Evolutionary conservation across 345 rosid species (phyloP).

Genomic region (Noccaea caerulescens): DNA sequence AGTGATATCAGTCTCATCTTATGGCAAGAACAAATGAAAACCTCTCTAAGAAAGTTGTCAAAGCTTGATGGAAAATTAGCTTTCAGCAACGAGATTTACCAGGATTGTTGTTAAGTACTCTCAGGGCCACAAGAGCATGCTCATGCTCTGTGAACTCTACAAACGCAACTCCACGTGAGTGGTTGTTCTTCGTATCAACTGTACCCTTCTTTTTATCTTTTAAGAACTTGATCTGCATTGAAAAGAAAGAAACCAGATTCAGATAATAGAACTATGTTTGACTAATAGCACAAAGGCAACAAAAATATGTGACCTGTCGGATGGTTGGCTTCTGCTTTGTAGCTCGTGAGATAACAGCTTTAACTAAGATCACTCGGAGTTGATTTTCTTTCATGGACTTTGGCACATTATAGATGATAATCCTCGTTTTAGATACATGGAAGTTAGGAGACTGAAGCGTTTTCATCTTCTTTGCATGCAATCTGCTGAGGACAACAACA

Average conservation of each 20-base stretch:
- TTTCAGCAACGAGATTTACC: slow-evolving; percentile 45
- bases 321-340: slow-evolving; percentile 84
- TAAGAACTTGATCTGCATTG: slow-evolving; percentile 73
- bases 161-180: slow-evolving; percentile 90
- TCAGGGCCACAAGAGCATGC: slow-evolving; percentile 89
- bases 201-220: slow-evolving; percentile 68
- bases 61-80: not conserved
- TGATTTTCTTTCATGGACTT: slow-evolving; percentile 72
- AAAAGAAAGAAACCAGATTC: slow-evolving; percentile 8
- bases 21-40: not conserved
- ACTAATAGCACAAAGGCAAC: not conserved
- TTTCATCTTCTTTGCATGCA: slow-evolving; percentile 78
- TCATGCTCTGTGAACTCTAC: slow-evolving; percentile 80
- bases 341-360: slow-evolving; percentile 86
- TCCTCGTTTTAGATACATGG: slow-evolving; percentile 83
- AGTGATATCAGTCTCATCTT: not conserved
- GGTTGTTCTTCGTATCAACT: slow-evolving; percentile 61
- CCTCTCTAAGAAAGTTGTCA: not conserved
- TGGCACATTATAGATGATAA: slow-evolving; percentile 83
- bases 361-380: slow-evolving; percentile 66
- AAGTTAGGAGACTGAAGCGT: slow-evolving; percentile 94
- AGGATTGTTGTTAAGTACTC: slow-evolving; percentile 94
- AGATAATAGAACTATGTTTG: slow-evolving; percentile 16
- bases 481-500: slow-evolving; percentile 52
- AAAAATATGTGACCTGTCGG: slow-evolving; percentile 65